Evolutionary conservation across 1,284 basidiomycete species (phyloP), one percentile per base, ranked within the genome.

Genomic region (Farysia itapuensis): DNA sequence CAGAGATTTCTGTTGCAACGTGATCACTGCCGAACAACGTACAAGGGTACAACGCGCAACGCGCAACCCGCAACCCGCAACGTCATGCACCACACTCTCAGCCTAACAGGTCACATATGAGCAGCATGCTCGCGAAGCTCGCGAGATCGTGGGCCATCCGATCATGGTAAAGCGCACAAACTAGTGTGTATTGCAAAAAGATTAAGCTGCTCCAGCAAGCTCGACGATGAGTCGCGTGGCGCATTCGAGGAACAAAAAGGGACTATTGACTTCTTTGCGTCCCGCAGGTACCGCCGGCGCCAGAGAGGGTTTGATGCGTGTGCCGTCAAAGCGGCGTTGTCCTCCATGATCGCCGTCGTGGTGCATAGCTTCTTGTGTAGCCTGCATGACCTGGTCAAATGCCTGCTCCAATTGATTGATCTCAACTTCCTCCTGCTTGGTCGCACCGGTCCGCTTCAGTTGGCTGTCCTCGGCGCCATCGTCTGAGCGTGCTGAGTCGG

Each of bases 201-300:
- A n/a, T 43, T 25, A 63, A 0, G 48, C 53, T 5, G 56, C 61
- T 12, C 67, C 67, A 3, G 67, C 67, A 9, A 70, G 34, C 35
- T 67, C 67, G 22, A 70, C 64, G 30, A 83, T 83, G 41, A 83
- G 77, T 47, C 80, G 70, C 53, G 81, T 95, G 6, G 95, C 91
- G 45, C 94, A 87, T 77, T 98, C 94, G 83, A 97, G 86, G 78
- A 98, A 98, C 56, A 97, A 84, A 79, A 93, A 98, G 4, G 95
- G 94, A 39, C 80, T 81, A 31, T 87, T 90, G 6, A 89, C 84
- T 39, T 92, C 85, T 59, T 89, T 89, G 61, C 88, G 87, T 43
- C 86, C 84, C 66, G 80, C 81, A 53, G 44, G 65, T 43, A 48
- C 57, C 29, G 60, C 68, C 36, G 44, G 58, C 32, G 37, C 67